Evolutionary conservation across 306 rosid species (phyloP).

Genomic region (Quercus dentata): DNA sequence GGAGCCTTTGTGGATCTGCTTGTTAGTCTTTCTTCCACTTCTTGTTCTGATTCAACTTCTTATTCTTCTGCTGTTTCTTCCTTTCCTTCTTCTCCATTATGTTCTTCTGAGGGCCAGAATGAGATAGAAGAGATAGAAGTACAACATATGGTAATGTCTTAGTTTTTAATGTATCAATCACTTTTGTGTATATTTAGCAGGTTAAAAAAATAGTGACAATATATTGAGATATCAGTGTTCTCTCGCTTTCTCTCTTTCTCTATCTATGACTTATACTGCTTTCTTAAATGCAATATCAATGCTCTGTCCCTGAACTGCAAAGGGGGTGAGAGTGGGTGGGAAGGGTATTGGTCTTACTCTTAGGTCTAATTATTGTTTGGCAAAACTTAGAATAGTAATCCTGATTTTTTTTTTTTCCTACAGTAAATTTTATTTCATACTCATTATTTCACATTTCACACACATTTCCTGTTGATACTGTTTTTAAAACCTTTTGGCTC

Average conservation of each 20-base stretch:
- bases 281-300: not conserved
- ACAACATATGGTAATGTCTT: conserved; percentile 11
- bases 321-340: not conserved
- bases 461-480: too few relatives aligned
- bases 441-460: too few relatives aligned
- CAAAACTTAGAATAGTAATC: not conserved
- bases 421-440: too few relatives aligned
- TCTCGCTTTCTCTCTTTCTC: not conserved
- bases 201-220: not conserved
- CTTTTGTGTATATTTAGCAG: conserved; percentile 22
- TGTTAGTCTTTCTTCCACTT: conserved; percentile 19
- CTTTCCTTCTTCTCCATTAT: conserved; percentile 34
- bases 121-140: conserved; percentile 28
- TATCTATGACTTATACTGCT: not conserved
- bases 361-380: not conserved
- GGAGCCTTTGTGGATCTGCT: conserved; percentile 80
- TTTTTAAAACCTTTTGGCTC: too few relatives aligned
- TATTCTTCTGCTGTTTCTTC: conserved; percentile 54
- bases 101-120: conserved; percentile 2
- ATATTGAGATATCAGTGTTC: conserved; percentile 2
- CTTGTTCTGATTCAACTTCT: conserved; percentile 27
- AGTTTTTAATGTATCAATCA: conserved; percentile 2
- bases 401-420: too few relatives aligned
- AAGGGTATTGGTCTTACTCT: not conserved
- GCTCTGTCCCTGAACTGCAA: too few relatives aligned